A percentile compares a stretch with the other conserved stretches of the same genome.
Conservation (phyloP, 495 filamentous ascomycete genomes). For the Penicillium cosmopolitanum region DNA sequence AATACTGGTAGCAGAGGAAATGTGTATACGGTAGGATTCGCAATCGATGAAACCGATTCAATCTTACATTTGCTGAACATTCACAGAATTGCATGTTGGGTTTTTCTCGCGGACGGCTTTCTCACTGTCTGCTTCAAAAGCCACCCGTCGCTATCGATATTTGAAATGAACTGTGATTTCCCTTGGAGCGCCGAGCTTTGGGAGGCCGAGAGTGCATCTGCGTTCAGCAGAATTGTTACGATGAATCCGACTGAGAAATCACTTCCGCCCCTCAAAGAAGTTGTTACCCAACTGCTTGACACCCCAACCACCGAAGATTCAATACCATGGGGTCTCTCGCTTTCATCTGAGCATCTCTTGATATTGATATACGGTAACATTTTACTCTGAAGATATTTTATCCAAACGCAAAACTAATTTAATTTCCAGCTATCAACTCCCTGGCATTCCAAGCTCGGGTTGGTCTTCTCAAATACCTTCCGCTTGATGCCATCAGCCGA, state of each 20-base stretch:
- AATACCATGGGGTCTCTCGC: constrained; percentile 30
- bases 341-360: constrained; percentile 39
- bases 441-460: constrained; percentile 36
- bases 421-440: constrained; percentile 33
- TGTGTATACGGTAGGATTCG: constrained; percentile 34
- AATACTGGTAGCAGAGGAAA: constrained; percentile 36
- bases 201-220: constrained; percentile 38
- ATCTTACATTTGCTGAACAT: background rate
- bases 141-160: constrained; percentile 38
- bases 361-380: constrained; percentile 43
- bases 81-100: constrained; percentile 39
- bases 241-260: constrained; percentile 12
- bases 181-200: constrained; percentile 42
- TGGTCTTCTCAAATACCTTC: constrained; percentile 33
- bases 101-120: constrained; percentile 43
- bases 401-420: constrained; percentile 4
- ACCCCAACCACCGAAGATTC: constrained; percentile 11
- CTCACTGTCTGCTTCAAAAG: constrained; percentile 47
- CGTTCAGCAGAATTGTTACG: constrained; percentile 31
- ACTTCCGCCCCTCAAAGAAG: constrained; percentile 34
- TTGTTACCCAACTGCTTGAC: constrained; percentile 32
- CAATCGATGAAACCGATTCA: background rate
- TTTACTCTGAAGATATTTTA: background rate
- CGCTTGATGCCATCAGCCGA: constrained; percentile 31
- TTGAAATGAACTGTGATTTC: constrained; percentile 44